Base-by-base conservation (phyloP, 2,329 filamentous ascomycete genomes). In the Colletotrichum shisoi region DNA sequence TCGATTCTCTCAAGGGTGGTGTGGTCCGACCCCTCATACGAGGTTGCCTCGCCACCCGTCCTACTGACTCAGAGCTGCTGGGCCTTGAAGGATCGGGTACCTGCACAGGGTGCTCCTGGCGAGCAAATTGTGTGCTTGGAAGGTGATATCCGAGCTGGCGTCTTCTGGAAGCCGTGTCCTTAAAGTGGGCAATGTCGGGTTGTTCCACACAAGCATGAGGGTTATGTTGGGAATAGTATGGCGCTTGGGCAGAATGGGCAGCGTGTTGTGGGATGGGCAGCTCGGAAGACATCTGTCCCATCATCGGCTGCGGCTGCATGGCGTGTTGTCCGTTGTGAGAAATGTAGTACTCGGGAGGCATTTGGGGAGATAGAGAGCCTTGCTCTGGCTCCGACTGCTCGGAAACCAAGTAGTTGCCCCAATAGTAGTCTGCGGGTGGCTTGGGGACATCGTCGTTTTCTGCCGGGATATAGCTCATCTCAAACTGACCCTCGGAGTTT, bases 391-490 rank as follows among this genome's bases (percentile, higher is more conserved):
- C 45, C 3, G 54, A 53, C 13, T 45, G 63, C 13, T 39, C 62
- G 31, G 78, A 79, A 13, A 80, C 77, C 11, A 75, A 71, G 64
- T 76, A 80, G 45, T 69, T 71, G 48, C 78, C 77, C 66, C 78
- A 76, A 59, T 79, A 80, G 6, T 74, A 76, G 51, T 58, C 42
- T 37, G 76, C 74, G 3, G 74, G 78, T 27, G 78, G 77, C 7
- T 74, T 75, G 8, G 77, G 80, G 37, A 76, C 79, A 49, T 75
- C 76, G 45, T 76, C 71, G 70, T 72, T 31, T 68, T 67, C 75
- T 80, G 70, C 76, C 79, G 12, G 73, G 72, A 78, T 78, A 74
- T 76, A 78, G 40, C 59, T 63, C 68, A 80, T 76, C 45, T 77
- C 75, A 62, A 83, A 79, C 57, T 77, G 72, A 49, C 76, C 79